Evolutionary conservation across 192 early-diverging fungal species (phyloP).

Genomic region (Entomortierella parvispora): DNA sequence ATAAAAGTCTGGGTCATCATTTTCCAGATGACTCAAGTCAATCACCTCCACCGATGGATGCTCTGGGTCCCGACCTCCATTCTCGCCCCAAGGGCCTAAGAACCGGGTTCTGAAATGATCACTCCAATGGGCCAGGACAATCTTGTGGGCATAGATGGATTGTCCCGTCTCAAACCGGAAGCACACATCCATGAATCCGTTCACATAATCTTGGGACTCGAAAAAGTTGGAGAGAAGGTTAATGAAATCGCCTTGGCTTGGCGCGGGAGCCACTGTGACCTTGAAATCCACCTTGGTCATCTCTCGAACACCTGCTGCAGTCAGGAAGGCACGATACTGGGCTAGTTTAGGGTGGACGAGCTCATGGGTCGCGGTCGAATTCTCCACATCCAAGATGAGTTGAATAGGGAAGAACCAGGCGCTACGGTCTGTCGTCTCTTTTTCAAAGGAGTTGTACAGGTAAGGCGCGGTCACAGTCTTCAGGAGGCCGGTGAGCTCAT

Average conservation of each 20-base stretch:
- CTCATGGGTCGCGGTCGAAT: background rate
- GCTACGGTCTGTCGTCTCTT: background rate
- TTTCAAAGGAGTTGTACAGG: constrained; percentile 17
- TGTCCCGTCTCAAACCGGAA: constrained; percentile 10
- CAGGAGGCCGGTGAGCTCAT: background rate
- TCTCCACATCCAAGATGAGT: constrained; percentile 31
- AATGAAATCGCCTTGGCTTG: constrained; percentile 1
- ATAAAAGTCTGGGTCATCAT: background rate
- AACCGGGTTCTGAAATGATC: constrained; percentile 10
- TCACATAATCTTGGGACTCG: constrained; percentile 11
- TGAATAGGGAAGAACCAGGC: constrained; percentile 20
- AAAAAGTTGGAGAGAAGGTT: constrained; percentile 3
- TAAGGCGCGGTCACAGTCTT: background rate
- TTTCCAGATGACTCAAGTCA: constrained; percentile 6
- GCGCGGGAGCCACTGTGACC: background rate
- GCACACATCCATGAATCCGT: constrained; percentile 28
- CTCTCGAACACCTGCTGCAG: constrained; percentile 10
- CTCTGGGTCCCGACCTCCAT: background rate
- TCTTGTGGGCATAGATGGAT: constrained; percentile 25
- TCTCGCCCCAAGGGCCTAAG: constrained; percentile 5
- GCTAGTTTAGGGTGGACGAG: constrained; percentile 1
- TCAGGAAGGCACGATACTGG: constrained; percentile 5
- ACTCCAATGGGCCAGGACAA: constrained; percentile 16
- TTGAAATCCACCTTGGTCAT: constrained; percentile 1
- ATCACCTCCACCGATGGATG: constrained; percentile 9